phyloP scores from a whole-genome alignment of 2,329 filamentous ascomycete species.

The Colletotrichum zoysiae region DNA sequence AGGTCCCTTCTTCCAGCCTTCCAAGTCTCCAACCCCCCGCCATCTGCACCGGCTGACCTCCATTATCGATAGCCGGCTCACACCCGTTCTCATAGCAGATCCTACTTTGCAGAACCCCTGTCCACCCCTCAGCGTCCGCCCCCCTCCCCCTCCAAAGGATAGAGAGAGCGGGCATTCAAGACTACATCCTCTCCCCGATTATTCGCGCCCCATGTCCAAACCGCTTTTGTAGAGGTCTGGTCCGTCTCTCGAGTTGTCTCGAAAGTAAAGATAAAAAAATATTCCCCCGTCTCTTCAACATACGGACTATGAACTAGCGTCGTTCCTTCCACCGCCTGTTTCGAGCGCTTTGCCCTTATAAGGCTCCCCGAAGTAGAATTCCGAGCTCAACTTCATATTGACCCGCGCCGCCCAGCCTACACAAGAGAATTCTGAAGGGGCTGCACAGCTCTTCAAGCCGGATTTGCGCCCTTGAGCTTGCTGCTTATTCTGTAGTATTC shows the following conservation, averaged over 20 bases:
- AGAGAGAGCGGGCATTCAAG: conserved; percentile 14
- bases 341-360: conserved; percentile 28
- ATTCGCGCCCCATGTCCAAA: conserved; percentile 25
- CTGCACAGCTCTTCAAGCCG: conserved; percentile 13
- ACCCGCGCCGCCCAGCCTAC: conserved; percentile 18
- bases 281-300: conserved; percentile 1
- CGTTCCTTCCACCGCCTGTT: conserved; percentile 21
- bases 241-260: neutral
- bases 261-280: neutral
- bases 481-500: neutral
- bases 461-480: neutral
- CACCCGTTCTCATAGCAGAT: conserved; percentile 38
- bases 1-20: conserved; percentile 34
- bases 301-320: conserved; percentile 36
- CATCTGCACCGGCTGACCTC: conserved; percentile 41
- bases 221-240: conserved; percentile 25
- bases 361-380: conserved; percentile 24
- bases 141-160: conserved; percentile 14
- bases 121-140: conserved; percentile 24
- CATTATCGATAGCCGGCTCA: conserved; percentile 39
- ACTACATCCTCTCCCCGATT: conserved; percentile 19
- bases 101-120: conserved; percentile 22
- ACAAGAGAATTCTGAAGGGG: conserved; percentile 2
- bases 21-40: conserved; percentile 36
- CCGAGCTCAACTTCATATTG: conserved; percentile 28